phyloP scores from a whole-genome alignment of 257 asterid genomes.

The Apocynum venetum region DNA sequence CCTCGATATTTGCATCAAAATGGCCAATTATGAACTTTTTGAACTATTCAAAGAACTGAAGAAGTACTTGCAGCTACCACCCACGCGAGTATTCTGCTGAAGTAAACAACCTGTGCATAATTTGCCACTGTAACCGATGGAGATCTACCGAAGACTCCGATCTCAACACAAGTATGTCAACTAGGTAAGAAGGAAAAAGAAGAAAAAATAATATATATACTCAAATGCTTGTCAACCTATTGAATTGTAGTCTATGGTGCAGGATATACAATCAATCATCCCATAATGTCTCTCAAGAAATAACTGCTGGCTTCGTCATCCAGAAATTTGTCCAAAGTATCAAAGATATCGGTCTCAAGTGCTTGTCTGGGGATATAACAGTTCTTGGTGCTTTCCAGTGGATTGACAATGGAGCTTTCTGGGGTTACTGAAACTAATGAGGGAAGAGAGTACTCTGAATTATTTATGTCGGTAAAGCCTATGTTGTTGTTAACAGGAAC shows the following conservation, averaged over 20 bases:
- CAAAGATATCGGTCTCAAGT: conserved; percentile 12
- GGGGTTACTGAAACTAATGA: conserved; percentile 28
- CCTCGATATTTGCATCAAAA: neutral
- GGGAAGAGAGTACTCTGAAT: conserved; percentile 37
- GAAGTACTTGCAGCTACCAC: conserved; percentile 1
- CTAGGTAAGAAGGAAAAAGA: no score
- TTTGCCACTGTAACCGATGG: neutral
- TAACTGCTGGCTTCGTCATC: conserved; percentile 41
- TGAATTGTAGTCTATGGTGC: neutral
- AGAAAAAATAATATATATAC: neutral
- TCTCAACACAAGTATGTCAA: neutral
- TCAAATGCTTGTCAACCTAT: neutral
- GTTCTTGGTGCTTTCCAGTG: conserved; percentile 8
- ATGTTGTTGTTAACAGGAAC: neutral
- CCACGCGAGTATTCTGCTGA: neutral
- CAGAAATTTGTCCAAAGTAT: conserved; percentile 13
- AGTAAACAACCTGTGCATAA: neutral
- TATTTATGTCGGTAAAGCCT: neutral
- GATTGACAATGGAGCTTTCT: conserved; percentile 21
- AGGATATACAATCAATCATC: conserved; percentile 8
- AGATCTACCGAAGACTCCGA: neutral
- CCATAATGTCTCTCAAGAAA: conserved; percentile 43
- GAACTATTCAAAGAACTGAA: neutral
- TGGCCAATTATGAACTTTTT: neutral
- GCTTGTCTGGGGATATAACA: neutral